Conservation (phyloP, 1,139 yeast genomes). For the Wickerhamomyces sp. region DNA sequence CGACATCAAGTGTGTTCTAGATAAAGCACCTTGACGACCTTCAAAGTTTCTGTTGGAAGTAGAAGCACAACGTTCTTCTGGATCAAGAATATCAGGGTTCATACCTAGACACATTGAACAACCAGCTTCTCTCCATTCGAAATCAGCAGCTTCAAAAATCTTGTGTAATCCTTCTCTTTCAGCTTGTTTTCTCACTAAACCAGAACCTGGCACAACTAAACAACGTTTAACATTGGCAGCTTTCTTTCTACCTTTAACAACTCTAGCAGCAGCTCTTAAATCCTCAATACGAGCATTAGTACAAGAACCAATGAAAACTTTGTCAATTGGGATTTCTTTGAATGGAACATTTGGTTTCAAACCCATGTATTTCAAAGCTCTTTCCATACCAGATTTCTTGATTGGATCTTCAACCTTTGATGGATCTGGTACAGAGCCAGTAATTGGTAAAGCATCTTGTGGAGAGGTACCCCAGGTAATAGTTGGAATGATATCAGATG, state of each 20-base stretch:
- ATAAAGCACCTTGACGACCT: conserved; percentile 96
- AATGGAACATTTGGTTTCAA: conserved; percentile 79
- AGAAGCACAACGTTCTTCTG: conserved; percentile 96
- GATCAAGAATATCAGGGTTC: conserved; percentile 96
- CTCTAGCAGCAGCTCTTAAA: conserved; percentile 90
- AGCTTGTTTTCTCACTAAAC: conserved; percentile 88
- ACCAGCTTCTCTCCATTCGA: conserved; percentile 99
- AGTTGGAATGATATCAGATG: conserved; percentile 86
- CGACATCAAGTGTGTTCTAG: conserved; percentile 97
- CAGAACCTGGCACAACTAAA: conserved; percentile 96
- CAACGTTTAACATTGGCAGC: conserved; percentile 80
- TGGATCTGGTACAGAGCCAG: conserved; percentile 90
- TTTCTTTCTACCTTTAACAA: conserved; percentile 85
- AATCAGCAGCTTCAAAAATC: conserved; percentile 87
- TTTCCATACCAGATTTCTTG: conserved; percentile 77
- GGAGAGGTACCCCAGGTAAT: conserved; percentile 99
- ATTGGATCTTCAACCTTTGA: conserved; percentile 65
- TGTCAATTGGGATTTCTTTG: conserved; percentile 69
- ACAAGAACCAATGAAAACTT: conserved; percentile 96
- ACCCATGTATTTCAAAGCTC: conserved; percentile 92
- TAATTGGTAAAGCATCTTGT: conserved; percentile 94
- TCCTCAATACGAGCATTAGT: conserved; percentile 98
- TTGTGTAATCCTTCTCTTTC: conserved; percentile 92
- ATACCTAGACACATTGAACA: conserved; percentile 99
- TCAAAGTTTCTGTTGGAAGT: conserved; percentile 98